These are phyloP conservation scores for Fusarium anguioides DNA, from an alignment of 2,329 filamentous ascomycete species.

Conservation along the genomic window DNA sequence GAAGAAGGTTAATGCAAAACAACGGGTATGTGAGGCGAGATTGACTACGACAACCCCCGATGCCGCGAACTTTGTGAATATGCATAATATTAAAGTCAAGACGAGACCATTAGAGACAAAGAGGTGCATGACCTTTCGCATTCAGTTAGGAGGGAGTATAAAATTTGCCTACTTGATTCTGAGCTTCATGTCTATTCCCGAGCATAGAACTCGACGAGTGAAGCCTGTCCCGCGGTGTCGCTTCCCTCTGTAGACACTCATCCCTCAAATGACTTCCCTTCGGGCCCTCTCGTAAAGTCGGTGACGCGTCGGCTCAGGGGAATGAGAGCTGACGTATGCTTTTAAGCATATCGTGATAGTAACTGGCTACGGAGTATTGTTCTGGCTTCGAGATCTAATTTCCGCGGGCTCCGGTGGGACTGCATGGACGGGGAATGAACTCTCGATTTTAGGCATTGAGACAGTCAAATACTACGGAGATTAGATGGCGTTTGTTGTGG, in stretches of 20 bases:
- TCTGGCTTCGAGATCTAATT: neutral
- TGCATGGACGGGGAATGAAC: neutral
- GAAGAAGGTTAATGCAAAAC: neutral
- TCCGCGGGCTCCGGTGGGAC: fast-evolving
- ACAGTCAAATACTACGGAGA: neutral
- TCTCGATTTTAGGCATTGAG: neutral
- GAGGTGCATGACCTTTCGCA: neutral
- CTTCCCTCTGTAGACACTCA: too few species aligned
- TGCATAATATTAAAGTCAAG: neutral
- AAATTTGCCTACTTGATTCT: fast-evolving
- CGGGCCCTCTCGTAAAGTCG: too few species aligned
- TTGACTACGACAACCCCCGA: neutral
- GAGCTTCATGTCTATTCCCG: fast-evolving
- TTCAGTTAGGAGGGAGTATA: neutral
- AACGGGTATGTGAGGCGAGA: neutral
- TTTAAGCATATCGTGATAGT: neutral
- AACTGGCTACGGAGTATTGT: fast-evolving
- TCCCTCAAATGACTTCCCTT: neutral
- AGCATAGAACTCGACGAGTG: neutral
- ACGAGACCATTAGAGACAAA: fast-evolving
- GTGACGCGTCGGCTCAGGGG: too few species aligned
- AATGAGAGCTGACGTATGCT: neutral
- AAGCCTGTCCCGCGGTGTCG: too few species aligned
- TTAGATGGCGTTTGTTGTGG: too few species aligned
- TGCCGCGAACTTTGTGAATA: neutral